Base-by-base conservation (phyloP, 2,329 filamentous ascomycete genomes). In the Diaporthe helianthi region DNA sequence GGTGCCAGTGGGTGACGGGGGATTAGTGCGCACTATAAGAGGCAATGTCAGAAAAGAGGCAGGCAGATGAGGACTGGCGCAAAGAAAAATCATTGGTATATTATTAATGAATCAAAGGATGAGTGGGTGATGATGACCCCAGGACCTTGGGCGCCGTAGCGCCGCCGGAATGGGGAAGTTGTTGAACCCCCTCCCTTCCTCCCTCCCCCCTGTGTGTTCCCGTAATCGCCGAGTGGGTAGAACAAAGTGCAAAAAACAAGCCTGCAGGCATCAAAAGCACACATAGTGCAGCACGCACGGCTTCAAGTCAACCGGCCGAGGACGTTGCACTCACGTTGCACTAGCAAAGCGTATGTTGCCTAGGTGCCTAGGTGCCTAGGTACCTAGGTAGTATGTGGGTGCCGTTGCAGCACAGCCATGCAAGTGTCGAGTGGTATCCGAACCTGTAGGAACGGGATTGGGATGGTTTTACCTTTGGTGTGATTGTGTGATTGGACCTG, bases 81-180 rank as follows among this genome's bases (percentile, higher is more conserved):
- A 33, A 49, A 31, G 53, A 36, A 49, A 67, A 67, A 15, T 1
- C 26, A 31, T 58, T 19, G 44, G 65, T 51, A 67, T 67, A 67
- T 67, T 67, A 67, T 58, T 67, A 67, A 67, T 67, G 41, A 36
- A 17, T 33, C 41, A 63, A 49, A 63, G 29, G 58, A 13, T 49
- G 58, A 36, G 44, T 63, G 58, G 26, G 36, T 46, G 58, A 49
- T 63, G 58, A 63, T 63, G 58, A 63, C 58, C 58, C 58, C 5
- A 29, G 58, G 41, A 46, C 19, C 36, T 63, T 63, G 29, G 29
- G 26, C 41, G 10, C 41, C 41, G 58, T 67, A 67, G 65, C 65
- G 65, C 47, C 29, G 52, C 52, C 65, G 65, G 44, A 58, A 51
- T 49, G 52, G 65, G 65, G 41, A 67, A 58, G 65, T 54, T 51